These are phyloP conservation scores for Friedmanniomyces endolithicus DNA, from an alignment of 495 filamentous ascomycete genomes.

Conservation along the genomic window DNA sequence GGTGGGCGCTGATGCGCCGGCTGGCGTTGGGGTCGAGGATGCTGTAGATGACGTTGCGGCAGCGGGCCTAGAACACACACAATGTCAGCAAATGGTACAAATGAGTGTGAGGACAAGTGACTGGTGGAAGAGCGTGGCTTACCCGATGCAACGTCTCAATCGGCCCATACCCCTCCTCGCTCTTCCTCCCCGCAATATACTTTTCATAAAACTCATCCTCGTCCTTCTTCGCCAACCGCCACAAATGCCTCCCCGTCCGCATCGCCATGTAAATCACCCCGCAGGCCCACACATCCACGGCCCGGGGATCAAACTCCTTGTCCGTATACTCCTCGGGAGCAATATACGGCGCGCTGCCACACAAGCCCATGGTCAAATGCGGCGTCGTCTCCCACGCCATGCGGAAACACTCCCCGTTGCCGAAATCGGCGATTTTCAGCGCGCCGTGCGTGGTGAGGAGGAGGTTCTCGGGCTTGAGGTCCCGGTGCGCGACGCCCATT, in stretches of 20 bases:
- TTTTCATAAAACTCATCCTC: conserved; percentile 95
- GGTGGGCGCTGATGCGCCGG: conserved; percentile 86
- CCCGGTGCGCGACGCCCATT: conserved; percentile 96
- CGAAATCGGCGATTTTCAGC: conserved; percentile 98
- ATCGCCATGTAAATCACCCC: conserved; percentile 99
- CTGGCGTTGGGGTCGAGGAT: conserved; percentile 91
- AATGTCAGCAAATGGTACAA: neutral
- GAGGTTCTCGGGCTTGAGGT: conserved; percentile 94
- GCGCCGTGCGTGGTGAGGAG: conserved; percentile 83
- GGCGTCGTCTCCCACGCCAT: conserved; percentile 99
- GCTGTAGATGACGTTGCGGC: conserved; percentile 96
- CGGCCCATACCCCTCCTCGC: conserved; percentile 88
- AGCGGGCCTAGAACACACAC: conserved; percentile 61
- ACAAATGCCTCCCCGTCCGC: conserved; percentile 89
- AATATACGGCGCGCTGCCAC: conserved; percentile 94
- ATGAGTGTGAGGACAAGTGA: neutral
- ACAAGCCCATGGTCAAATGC: conserved; percentile 94
- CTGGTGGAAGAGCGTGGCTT: too few species aligned
- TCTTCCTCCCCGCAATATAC: conserved; percentile 81
- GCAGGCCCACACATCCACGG: conserved; percentile 95
- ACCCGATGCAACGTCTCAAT: conserved; percentile 94
- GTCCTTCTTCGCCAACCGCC: conserved; percentile 88
- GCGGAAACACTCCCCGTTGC: conserved; percentile 97
- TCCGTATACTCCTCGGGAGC: conserved; percentile 93
- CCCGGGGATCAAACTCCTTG: conserved; percentile 88